Evolutionary conservation across 2,329 filamentous ascomycete species (phyloP).

Genomic region (Colletotrichum nymphaeae): DNA sequence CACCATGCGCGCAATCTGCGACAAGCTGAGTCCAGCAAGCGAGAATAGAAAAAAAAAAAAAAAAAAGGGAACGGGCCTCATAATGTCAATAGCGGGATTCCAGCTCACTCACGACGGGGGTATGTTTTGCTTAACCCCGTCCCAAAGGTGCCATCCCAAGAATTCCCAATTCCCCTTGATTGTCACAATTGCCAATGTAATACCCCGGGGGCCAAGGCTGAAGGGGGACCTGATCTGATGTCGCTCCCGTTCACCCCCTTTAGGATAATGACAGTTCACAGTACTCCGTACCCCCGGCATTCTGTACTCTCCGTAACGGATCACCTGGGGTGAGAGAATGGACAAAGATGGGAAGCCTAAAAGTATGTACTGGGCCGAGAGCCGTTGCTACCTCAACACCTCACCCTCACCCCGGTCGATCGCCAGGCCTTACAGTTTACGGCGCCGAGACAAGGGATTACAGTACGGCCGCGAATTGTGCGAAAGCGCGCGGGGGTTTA

Average conservation of each 20-base stretch:
- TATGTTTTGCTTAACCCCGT: background rate
- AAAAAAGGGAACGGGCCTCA: constrained; percentile 17
- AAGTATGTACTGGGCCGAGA: constrained; percentile 24
- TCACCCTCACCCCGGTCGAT: background rate
- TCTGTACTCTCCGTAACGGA: background rate
- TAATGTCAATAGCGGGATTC: background rate
- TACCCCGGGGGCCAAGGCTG: background rate
- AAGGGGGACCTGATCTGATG: background rate
- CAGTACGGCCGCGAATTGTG: constrained; percentile 2
- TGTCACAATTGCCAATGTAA: constrained; percentile 19
- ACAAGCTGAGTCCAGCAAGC: constrained; percentile 25
- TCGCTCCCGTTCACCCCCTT: background rate
- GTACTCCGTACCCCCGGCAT: background rate
- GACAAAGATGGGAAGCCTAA: background rate
- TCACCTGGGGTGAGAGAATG: background rate
- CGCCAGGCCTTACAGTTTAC: background rate
- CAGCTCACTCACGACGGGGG: background rate
- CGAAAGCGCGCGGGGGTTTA: background rate
- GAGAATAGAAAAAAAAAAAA: background rate
- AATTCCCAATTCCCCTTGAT: background rate
- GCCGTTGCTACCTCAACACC: constrained; percentile 23
- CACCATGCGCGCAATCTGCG: background rate
- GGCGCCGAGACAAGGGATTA: constrained; percentile 5
- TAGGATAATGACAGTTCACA: background rate
- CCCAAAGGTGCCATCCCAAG: constrained; percentile 15